A percentile compares a stretch with the other conserved stretches of the same genome.
Evolutionary conservation across 169 alveolate species (phyloP).

Genomic region (Eimeria nieschulzi): DNA sequence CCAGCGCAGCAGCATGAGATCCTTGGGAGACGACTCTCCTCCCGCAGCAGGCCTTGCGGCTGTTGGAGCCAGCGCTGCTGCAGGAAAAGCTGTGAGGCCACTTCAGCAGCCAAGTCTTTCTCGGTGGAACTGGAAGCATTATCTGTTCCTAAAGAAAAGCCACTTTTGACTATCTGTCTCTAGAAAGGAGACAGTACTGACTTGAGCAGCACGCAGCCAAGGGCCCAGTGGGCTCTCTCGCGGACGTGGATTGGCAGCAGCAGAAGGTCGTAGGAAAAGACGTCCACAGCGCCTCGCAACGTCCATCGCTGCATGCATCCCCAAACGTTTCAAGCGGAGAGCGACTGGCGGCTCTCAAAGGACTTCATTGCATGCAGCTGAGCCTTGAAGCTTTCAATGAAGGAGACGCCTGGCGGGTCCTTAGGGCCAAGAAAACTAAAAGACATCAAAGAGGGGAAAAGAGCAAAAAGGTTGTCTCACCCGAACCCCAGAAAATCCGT

Average conservation of each 20-base stretch:
- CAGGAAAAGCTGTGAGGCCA: not conserved
- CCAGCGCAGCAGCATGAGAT: not conserved
- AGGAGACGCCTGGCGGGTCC: too few species aligned
- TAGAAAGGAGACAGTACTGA: not conserved
- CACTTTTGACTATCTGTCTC: too few species aligned
- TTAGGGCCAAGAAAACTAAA: too few species aligned
- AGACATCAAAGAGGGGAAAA: too few species aligned
- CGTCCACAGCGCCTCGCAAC: conserved; percentile 29
- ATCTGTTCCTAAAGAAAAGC: not conserved
- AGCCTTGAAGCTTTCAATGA: too few species aligned
- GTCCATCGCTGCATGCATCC: conserved; percentile 65
- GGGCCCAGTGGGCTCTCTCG: conserved; percentile 60
- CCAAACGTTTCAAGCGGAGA: not conserved
- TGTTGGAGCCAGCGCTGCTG: conserved; percentile 54
- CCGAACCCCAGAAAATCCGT: conserved; percentile 46
- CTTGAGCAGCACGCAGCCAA: conserved; percentile 47
- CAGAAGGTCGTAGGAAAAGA: conserved; percentile 31
- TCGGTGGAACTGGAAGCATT: too few species aligned
- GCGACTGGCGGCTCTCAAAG: too few species aligned
- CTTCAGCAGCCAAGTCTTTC: too few species aligned
- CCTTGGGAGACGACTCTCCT: too few species aligned
- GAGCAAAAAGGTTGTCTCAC: not conserved
- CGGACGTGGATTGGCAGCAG: conserved; percentile 48
- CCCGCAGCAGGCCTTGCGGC: conserved; percentile 20
- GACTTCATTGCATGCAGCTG: too few species aligned